phyloP scores from a whole-genome alignment of 371 early-diverging fungal species.

The Synchytrium microbalum region DNA sequence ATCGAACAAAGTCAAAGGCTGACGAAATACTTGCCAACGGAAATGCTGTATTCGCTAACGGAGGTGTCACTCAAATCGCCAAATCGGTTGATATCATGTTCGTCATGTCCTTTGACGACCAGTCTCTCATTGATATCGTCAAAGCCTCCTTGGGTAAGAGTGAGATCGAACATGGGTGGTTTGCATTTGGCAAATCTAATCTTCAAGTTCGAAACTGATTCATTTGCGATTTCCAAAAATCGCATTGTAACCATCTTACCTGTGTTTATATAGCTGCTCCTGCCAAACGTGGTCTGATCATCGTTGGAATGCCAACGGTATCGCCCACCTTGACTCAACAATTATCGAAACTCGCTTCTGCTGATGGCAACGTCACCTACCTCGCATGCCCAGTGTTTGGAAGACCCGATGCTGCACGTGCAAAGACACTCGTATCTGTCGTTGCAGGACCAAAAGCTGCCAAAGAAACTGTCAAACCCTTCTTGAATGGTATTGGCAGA shows the following conservation, averaged over 20 bases:
- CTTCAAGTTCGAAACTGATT: too few relatives aligned
- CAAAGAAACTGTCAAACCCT: slow-evolving; percentile 19
- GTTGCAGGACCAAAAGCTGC: slow-evolving; percentile 28
- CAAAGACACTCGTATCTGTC: slow-evolving; percentile 38
- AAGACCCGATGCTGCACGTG: slow-evolving; percentile 38
- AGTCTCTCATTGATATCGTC: slow-evolving; percentile 10
- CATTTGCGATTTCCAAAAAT: too few relatives aligned
- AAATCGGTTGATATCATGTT: slow-evolving; percentile 15
- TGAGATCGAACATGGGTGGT: slow-evolving; percentile 1
- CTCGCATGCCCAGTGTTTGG: slow-evolving; percentile 44
- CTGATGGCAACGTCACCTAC: slow-evolving; percentile 10
- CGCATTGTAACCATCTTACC: too few relatives aligned
- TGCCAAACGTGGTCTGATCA: slow-evolving; percentile 10
- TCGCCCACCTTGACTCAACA: slow-evolving; percentile 13
- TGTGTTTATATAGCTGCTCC: neutral
- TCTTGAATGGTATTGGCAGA: slow-evolving; percentile 30
- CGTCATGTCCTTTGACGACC: slow-evolving; percentile 25
- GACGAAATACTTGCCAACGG: slow-evolving; percentile 12
- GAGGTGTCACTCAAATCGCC: slow-evolving; percentile 10
- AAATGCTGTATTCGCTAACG: slow-evolving; percentile 8
- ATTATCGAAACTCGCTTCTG: neutral
- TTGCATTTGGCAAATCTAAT: neutral
- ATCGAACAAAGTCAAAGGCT: slow-evolving; percentile 21
- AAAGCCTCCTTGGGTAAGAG: neutral
- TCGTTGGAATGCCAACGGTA: slow-evolving; percentile 12